These are phyloP conservation scores for Scopulariopsis brevicaulis DNA, from an alignment of 2,329 filamentous ascomycete species.

Conservation along the genomic window DNA sequence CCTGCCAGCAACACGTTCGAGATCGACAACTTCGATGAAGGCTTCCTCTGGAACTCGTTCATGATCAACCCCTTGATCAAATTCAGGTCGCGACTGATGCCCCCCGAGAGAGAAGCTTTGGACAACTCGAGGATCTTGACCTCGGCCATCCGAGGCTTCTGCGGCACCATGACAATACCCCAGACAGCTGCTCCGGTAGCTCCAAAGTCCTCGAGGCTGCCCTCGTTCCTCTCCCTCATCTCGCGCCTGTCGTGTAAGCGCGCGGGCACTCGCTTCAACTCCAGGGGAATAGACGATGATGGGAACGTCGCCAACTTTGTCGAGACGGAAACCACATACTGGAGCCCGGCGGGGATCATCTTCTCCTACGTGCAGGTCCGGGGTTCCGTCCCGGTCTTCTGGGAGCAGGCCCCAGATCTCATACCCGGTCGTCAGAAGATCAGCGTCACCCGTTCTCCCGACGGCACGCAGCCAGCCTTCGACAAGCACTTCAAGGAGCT, in stretches of 20 bases:
- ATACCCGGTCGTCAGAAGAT: constrained; percentile 93
- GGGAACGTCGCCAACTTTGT: constrained; percentile 98
- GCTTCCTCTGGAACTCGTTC: constrained; percentile 95
- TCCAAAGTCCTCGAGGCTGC: constrained; percentile 52
- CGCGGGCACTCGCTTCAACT: constrained; percentile 92
- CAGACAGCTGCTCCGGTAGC: constrained; percentile 53
- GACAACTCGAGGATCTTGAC: constrained; percentile 83
- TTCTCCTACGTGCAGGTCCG: constrained; percentile 93
- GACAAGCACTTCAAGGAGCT: constrained; percentile 90
- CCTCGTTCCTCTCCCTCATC: constrained; percentile 78
- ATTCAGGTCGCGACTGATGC: constrained; percentile 73
- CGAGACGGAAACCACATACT: constrained; percentile 92
- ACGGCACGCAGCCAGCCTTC: constrained; percentile 89
- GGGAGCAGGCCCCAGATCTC: constrained; percentile 85
- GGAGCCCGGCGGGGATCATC: constrained; percentile 63
- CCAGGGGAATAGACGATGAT: constrained; percentile 94
- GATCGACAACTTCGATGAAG: constrained; percentile 84
- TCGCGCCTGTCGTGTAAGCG: constrained; percentile 83
- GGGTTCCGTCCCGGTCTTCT: constrained; percentile 91
- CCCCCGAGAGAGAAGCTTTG: constrained; percentile 64
- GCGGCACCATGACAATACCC: constrained; percentile 75
- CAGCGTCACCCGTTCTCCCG: constrained; percentile 72
- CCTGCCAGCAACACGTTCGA: constrained; percentile 71
- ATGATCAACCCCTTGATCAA: constrained; percentile 91
- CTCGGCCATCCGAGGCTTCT: constrained; percentile 89